A percentile compares a stretch with the other conserved stretches of the same genome.
phyloP scores from a whole-genome alignment of 2,329 filamentous ascomycete species.

The Colletotrichum tropicicola region DNA sequence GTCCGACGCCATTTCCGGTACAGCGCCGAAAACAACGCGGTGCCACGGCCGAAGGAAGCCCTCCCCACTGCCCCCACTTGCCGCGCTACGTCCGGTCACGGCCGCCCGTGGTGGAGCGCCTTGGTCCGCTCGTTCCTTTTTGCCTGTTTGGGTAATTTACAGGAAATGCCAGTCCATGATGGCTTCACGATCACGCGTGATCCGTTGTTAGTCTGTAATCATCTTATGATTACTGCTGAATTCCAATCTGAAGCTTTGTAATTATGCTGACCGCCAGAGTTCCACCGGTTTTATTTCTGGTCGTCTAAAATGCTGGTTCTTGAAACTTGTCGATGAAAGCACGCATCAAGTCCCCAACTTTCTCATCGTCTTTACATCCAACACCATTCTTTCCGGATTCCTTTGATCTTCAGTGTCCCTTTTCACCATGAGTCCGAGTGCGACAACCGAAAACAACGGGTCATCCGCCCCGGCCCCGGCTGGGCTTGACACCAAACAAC shows the following conservation, averaged over 20 bases:
- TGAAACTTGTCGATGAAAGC: too few species aligned
- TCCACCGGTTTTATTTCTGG: too few species aligned
- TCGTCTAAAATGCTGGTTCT: too few species aligned
- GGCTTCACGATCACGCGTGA: too few species aligned
- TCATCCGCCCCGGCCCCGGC: background rate
- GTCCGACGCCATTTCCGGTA: background rate
- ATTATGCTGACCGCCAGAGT: too few species aligned
- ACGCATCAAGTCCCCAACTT: too few species aligned
- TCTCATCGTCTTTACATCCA: too few species aligned
- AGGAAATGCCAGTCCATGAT: background rate
- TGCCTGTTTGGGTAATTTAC: slow-evolving; percentile 1
- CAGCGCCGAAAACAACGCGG: background rate
- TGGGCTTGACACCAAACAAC: slow-evolving; percentile 44
- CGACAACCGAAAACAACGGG: background rate
- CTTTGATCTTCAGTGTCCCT: too few species aligned
- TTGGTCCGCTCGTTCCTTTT: background rate
- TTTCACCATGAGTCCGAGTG: background rate
- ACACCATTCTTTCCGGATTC: too few species aligned
- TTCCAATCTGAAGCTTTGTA: too few species aligned
- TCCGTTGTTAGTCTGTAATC: too few species aligned
- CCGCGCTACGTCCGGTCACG: background rate
- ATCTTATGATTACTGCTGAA: too few species aligned
- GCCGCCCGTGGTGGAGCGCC: background rate
- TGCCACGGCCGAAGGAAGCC: background rate
- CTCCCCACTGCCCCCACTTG: background rate